Evolutionary conservation across 2,329 filamentous ascomycete genomes (phyloP).

Genomic region (Fusarium miscanthi): DNA sequence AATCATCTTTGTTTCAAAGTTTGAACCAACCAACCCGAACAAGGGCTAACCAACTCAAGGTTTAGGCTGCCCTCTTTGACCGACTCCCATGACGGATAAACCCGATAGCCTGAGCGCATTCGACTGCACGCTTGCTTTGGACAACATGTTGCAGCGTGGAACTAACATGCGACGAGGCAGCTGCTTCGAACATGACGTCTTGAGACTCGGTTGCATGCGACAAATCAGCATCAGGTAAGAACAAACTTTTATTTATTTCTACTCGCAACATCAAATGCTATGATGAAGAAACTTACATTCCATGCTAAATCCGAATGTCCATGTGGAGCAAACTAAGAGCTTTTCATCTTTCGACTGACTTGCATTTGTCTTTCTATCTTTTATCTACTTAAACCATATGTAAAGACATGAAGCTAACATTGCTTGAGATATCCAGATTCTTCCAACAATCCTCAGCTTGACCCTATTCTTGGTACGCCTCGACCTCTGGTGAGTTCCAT

Average conservation of each 20-base stretch:
- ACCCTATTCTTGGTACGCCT: slow-evolving; percentile 60
- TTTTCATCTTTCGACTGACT: slow-evolving; percentile 90
- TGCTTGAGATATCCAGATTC: slow-evolving; percentile 38
- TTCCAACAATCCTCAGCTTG: background rate
- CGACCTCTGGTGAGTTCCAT: slow-evolving; percentile 60
- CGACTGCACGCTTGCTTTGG: slow-evolving; percentile 4
- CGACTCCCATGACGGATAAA: slow-evolving; percentile 55
- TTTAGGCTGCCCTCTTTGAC: slow-evolving; percentile 24
- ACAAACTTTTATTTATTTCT: slow-evolving; percentile 36
- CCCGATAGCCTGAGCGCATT: slow-evolving; percentile 48
- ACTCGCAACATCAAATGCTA: slow-evolving; percentile 45
- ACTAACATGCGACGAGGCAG: slow-evolving; percentile 18
- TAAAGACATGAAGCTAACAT: slow-evolving; percentile 38
- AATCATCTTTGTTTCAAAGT: slow-evolving; percentile 18
- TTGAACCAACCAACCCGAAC: background rate
- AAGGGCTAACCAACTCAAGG: slow-evolving; percentile 41
- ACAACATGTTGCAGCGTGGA: slow-evolving; percentile 2
- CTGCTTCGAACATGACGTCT: background rate
- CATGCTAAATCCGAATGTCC: slow-evolving; percentile 79
- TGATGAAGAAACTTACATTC: slow-evolving; percentile 78
- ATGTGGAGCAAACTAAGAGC: slow-evolving; percentile 77
- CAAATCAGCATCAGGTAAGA: slow-evolving; percentile 42
- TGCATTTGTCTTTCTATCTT: slow-evolving; percentile 46
- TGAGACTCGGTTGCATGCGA: background rate
- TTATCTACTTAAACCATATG: slow-evolving; percentile 25